phyloP scores from a whole-genome alignment of 2,329 filamentous ascomycete species.

The Colletotrichum sp. region DNA sequence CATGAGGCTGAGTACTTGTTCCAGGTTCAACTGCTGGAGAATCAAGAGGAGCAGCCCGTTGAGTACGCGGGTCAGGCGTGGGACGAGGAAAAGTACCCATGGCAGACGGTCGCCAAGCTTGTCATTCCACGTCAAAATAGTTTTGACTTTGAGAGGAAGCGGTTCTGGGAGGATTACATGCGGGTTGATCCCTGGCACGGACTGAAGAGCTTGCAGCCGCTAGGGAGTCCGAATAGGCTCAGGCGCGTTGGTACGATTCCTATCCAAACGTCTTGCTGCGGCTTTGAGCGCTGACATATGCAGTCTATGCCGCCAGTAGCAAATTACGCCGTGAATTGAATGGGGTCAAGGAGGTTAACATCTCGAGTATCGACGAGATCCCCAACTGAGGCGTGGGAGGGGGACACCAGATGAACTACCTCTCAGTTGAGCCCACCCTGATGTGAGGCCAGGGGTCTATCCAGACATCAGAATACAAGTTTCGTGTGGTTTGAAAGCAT shows the following conservation, averaged over 20 bases:
- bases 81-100: neutral
- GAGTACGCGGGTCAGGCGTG: neutral
- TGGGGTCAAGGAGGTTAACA: neutral
- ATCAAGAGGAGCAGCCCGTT: neutral
- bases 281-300: neutral
- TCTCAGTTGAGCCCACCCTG: neutral
- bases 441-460: neutral
- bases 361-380: neutral
- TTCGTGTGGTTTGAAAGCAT: neutral
- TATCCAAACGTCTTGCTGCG: neutral
- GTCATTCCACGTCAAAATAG: slow-evolving; percentile 28
- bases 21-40: neutral
- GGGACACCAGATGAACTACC: neutral
- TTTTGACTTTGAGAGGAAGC: slow-evolving; percentile 41
- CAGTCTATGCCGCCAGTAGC: neutral
- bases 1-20: neutral
- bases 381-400: neutral
- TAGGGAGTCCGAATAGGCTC: slow-evolving; percentile 40
- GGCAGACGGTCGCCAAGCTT: neutral
- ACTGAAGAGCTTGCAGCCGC: slow-evolving; percentile 38
- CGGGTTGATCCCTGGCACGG: slow-evolving; percentile 47
- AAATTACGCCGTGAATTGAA: neutral
- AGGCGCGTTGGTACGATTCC: neutral
- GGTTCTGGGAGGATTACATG: slow-evolving; percentile 49
- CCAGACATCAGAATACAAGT: neutral